Evolutionary conservation across 495 filamentous ascomycete species (phyloP).

Genomic region (Poronia punctata): DNA sequence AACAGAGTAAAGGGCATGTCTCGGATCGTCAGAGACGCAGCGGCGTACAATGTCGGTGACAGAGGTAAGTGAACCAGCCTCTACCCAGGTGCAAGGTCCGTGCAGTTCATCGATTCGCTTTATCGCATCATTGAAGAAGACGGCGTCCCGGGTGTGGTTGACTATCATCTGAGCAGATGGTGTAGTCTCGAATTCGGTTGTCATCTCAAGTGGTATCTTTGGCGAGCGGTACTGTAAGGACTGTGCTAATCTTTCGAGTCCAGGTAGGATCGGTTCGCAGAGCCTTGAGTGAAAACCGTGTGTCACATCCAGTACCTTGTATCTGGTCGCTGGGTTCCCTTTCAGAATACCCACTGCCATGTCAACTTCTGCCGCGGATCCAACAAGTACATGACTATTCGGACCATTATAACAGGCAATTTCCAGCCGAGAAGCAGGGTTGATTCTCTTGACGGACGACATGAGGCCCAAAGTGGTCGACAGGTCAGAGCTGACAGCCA

Average conservation of each 20-base stretch:
- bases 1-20: slow-evolving; percentile 36
- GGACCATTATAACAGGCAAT: slow-evolving; percentile 37
- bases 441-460: slow-evolving; percentile 1
- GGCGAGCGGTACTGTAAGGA: slow-evolving; percentile 18
- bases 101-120: slow-evolving; percentile 18
- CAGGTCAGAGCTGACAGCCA: slow-evolving; percentile 25
- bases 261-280: slow-evolving; percentile 25
- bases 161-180: slow-evolving; percentile 22
- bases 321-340: background rate
- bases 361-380: slow-evolving; percentile 17
- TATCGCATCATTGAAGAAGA: slow-evolving; percentile 27
- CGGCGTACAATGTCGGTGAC: slow-evolving; percentile 36
- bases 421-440: too few species aligned
- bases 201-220: slow-evolving; percentile 10
- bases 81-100: slow-evolving; percentile 28
- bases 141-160: slow-evolving; percentile 24
- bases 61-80: too few species aligned
- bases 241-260: slow-evolving; percentile 19
- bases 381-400: slow-evolving; percentile 28
- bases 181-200: slow-evolving; percentile 13
- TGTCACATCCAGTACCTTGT: slow-evolving; percentile 29
- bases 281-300: slow-evolving; percentile 40
- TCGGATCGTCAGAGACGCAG: slow-evolving; percentile 34
- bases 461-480: slow-evolving; percentile 16
- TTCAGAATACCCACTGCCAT: slow-evolving; percentile 12